phyloP scores from a whole-genome alignment of 805 yeast species.

The Trichomonascus vanleenenianus region DNA sequence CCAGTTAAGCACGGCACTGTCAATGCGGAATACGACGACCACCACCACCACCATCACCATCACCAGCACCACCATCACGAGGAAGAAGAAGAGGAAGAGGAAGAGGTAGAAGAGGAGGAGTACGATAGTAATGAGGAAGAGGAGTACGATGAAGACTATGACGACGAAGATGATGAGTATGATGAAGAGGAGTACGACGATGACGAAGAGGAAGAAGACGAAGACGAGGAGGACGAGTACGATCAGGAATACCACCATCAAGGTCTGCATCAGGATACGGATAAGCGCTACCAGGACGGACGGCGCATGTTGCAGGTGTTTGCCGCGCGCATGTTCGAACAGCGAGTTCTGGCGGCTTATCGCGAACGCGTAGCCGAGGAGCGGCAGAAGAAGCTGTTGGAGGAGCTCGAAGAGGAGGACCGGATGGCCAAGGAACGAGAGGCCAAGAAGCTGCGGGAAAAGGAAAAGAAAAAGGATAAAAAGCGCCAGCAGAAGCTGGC shows the following conservation, averaged over 20 bases:
- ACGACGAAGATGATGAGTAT: slow-evolving; percentile 29
- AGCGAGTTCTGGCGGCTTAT: slow-evolving; percentile 64
- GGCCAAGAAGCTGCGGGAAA: slow-evolving; percentile 30
- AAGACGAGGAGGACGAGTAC: slow-evolving; percentile 19
- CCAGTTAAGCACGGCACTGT: no score
- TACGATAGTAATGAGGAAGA: slow-evolving; percentile 23
- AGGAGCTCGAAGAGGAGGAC: slow-evolving; percentile 28
- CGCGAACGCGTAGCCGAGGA: slow-evolving; percentile 77
- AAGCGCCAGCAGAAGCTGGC: slow-evolving; percentile 32
- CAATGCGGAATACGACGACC: slow-evolving; percentile 25
- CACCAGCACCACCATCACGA: no score
- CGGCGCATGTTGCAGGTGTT: slow-evolving; percentile 73
- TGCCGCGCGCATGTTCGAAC: slow-evolving; percentile 69
- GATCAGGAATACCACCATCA: no score
- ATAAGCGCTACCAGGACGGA: no score
- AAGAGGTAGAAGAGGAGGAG: slow-evolving; percentile 14
- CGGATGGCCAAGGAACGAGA: slow-evolving; percentile 26
- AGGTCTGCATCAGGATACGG: slow-evolving; percentile 58
- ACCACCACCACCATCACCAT: slow-evolving; percentile 5
- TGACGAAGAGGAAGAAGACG: slow-evolving; percentile 31
- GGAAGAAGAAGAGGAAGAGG: slow-evolving; percentile 18
- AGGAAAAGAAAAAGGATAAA: slow-evolving; percentile 36
- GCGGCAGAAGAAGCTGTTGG: slow-evolving; percentile 31
- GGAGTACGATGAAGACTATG: slow-evolving; percentile 23
- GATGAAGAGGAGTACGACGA: slow-evolving; percentile 36